Percentiles rank a stretch among this genome's conserved stretches.
phyloP scores from a whole-genome alignment of 2,329 filamentous ascomycete genomes.

The Fusarium chuoi region DNA sequence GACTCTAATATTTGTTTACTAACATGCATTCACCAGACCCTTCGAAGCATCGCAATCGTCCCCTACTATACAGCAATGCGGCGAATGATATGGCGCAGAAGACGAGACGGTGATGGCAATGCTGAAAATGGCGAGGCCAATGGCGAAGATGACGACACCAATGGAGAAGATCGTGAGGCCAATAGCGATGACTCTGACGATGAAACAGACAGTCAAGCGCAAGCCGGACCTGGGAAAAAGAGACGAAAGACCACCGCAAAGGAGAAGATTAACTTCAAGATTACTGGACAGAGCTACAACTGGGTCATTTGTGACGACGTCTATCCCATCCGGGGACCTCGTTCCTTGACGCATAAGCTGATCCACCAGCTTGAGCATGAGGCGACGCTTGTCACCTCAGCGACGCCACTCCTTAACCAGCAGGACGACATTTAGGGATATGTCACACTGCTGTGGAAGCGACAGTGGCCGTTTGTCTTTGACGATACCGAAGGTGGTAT shows the following conservation, averaged over 20 bases:
- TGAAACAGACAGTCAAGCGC: neutral
- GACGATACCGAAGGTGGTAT: neutral
- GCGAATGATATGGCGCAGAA: neutral
- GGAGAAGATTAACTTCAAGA: neutral
- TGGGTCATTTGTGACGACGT: accelerated
- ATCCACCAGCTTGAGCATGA: accelerated
- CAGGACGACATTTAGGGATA: accelerated
- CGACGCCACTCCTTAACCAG: accelerated
- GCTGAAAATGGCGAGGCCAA: neutral
- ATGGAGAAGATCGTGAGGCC: neutral
- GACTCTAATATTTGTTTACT: accelerated
- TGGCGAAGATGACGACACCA: neutral
- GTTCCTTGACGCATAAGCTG: accelerated
- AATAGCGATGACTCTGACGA: neutral
- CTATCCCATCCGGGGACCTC: accelerated
- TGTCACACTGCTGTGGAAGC: accelerated
- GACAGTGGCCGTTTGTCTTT: neutral
- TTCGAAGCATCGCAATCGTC: accelerated
- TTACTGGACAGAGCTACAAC: accelerated
- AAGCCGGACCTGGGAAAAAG: neutral
- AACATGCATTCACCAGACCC: accelerated
- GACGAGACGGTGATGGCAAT: neutral
- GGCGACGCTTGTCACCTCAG: accelerated
- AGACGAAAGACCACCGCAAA: neutral
- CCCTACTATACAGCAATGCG: neutral